Percentiles rank a stretch among this genome's conserved stretches.
phyloP scores from a whole-genome alignment of 2,329 filamentous ascomycete species.

The Fusarium euwallaceae region DNA sequence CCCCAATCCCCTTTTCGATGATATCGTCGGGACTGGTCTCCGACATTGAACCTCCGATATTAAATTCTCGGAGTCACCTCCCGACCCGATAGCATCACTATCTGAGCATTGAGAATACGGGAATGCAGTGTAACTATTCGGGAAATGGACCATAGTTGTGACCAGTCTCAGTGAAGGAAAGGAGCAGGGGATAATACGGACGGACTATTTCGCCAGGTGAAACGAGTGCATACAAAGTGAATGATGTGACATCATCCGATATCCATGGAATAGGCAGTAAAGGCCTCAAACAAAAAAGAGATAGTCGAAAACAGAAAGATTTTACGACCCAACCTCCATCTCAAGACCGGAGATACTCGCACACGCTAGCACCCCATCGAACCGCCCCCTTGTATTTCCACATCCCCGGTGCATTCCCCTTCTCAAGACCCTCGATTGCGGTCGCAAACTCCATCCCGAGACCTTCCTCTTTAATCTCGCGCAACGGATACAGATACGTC shows the following conservation, averaged over 20 bases:
- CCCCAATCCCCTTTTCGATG: neutral
- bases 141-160: neutral
- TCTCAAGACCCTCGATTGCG: slow-evolving; percentile 64
- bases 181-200: neutral
- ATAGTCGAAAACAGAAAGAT: neutral
- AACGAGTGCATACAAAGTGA: neutral
- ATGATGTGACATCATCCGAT: neutral
- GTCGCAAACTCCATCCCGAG: slow-evolving; percentile 51
- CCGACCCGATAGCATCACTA: neutral
- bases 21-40: slow-evolving; percentile 1
- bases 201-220: neutral
- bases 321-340: neutral
- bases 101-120: neutral
- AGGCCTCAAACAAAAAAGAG: neutral
- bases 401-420: slow-evolving; percentile 67
- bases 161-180: neutral
- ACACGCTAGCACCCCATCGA: slow-evolving; percentile 62
- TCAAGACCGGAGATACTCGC: slow-evolving; percentile 59
- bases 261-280: neutral
- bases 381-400: slow-evolving; percentile 65
- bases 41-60: neutral
- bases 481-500: neutral
- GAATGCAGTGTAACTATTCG: neutral
- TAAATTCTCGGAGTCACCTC: neutral
- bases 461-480: slow-evolving; percentile 2